Percentiles rank a stretch among this genome's conserved stretches.
Evolutionary conservation across 108 stramenopile genomes (phyloP).

Genomic region (Cylindrotheca closterium): DNA sequence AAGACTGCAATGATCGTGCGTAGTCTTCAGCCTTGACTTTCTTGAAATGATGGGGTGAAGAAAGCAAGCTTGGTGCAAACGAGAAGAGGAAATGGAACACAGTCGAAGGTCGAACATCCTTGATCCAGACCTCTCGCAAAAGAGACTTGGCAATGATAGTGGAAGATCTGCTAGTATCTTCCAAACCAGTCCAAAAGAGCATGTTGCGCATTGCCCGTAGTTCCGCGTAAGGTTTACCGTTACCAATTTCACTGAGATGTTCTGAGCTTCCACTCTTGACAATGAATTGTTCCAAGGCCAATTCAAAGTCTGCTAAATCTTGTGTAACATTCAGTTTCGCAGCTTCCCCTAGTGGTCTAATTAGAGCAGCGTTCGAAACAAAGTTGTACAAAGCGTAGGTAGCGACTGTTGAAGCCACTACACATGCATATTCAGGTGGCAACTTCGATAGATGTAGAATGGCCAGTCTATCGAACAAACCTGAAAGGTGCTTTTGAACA

Average conservation of each 20-base stretch:
- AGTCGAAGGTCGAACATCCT: conserved; percentile 82
- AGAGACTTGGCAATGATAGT: conserved; percentile 64
- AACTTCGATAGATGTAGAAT: conserved; percentile 56
- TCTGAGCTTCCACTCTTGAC: conserved; percentile 49
- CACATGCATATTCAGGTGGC: conserved; percentile 57
- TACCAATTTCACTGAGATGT: conserved; percentile 59
- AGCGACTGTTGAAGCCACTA: conserved; percentile 71
- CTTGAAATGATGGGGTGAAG: conserved; percentile 85
- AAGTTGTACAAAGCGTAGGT: conserved; percentile 81
- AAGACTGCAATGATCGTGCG: conserved; percentile 56
- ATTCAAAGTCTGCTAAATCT: conserved; percentile 85
- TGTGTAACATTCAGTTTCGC: conserved; percentile 74
- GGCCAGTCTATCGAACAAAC: conserved; percentile 59
- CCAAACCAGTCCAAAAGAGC: conserved; percentile 85
- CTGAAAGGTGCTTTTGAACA: conserved; percentile 67
- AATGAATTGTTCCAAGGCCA: conserved; percentile 76
- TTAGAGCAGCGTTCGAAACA: conserved; percentile 74
- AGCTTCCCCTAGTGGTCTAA: conserved; percentile 74
- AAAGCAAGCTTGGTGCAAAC: conserved; percentile 71
- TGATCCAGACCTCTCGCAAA: conserved; percentile 79
- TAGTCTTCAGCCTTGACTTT: conserved; percentile 77
- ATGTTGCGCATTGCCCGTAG: conserved; percentile 83
- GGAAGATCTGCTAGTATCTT: conserved; percentile 53
- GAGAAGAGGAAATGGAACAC: conserved; percentile 82
- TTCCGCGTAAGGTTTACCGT: conserved; percentile 82